Base-by-base conservation (phyloP, 139 green algal species). In the Zygnema circumcarinatum region DNA sequence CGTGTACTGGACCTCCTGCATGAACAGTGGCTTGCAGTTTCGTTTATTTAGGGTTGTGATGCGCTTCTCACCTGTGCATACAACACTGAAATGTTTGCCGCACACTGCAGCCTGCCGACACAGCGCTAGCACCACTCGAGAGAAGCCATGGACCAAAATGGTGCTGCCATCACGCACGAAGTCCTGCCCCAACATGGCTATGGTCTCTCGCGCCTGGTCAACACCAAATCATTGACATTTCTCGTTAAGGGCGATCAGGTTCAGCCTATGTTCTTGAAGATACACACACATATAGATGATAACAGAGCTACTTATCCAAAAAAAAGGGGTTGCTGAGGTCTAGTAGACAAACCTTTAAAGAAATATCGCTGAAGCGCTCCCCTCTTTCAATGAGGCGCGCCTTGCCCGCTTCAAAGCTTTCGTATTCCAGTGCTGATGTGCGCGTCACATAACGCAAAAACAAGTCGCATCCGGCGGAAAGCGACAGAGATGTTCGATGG, bases 401-500 rank as follows among this genome's bases (percentile, higher is more conserved):
- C 88, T 98, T 98, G 38, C 91, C 93, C 0, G 87, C 74, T 1
- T 84, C 85, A 76, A 98, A 95, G 40, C 96, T 93, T 72, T 96
- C 93, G 1, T 88, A 62, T 67, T 98, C 96, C 39, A 98, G 90
- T 0, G 92, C 93, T 0, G 92, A 94, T 0, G 96, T 98, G 62
- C 96, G 94, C 0, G 95, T 98, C 1, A 95, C 96, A 91, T 97
- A 98, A 2, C 96, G 92, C 85, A 98, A 87, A 90, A 98, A 99
- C 25, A 99, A 93, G 86, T 98, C 95, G 83, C 96, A 98, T 1
- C 93, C 96, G 1, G 96, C 96, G 36, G 95, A 94, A 29, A 98
- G 89, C 36, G 85, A 90, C 32, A 90, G 84, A 67, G 47, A 86
- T 33, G 72, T 84, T 38, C 38, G 67, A 38, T 88, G 41, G 2